A percentile compares a stretch with the other conserved stretches of the same genome.
Evolutionary conservation across 2,329 filamentous ascomycete species (phyloP).

Genomic region (Aspergillus sp.): DNA sequence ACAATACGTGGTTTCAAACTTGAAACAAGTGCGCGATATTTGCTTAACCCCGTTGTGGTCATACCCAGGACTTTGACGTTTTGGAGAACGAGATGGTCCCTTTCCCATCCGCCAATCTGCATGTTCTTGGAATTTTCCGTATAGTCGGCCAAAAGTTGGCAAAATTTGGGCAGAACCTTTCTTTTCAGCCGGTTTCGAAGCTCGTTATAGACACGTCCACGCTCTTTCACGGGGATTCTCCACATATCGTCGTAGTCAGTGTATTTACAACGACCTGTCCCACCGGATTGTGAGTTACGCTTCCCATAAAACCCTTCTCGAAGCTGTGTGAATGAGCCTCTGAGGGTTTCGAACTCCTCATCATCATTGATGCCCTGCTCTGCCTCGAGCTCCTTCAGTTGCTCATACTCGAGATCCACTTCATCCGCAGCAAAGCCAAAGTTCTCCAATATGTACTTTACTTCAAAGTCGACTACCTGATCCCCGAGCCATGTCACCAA

Average conservation of each 20-base stretch:
- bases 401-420: constrained; percentile 60
- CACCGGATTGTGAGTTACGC: constrained; percentile 10
- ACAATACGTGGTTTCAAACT: constrained; percentile 66
- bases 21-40: constrained; percentile 71
- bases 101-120: constrained; percentile 59
- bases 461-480: constrained; percentile 47
- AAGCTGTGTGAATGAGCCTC: constrained; percentile 47
- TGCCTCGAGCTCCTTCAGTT: constrained; percentile 60
- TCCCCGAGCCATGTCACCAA: constrained; percentile 61
- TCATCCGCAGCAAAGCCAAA: constrained; percentile 59
- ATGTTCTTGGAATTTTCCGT: constrained; percentile 51
- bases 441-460: constrained; percentile 47
- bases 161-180: constrained; percentile 49
- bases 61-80: constrained; percentile 62
- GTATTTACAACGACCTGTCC: constrained; percentile 38
- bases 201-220: constrained; percentile 66
- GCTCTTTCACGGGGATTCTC: constrained; percentile 54
- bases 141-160: constrained; percentile 52
- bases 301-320: constrained; percentile 40
- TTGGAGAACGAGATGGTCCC: constrained; percentile 61
- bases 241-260: constrained; percentile 57
- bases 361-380: constrained; percentile 52
- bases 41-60: constrained; percentile 79
- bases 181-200: constrained; percentile 59
- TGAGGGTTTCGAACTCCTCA: constrained; percentile 55